phyloP scores from a whole-genome alignment of 805 yeast genomes.

The Myxozyma vanderwaltii region DNA sequence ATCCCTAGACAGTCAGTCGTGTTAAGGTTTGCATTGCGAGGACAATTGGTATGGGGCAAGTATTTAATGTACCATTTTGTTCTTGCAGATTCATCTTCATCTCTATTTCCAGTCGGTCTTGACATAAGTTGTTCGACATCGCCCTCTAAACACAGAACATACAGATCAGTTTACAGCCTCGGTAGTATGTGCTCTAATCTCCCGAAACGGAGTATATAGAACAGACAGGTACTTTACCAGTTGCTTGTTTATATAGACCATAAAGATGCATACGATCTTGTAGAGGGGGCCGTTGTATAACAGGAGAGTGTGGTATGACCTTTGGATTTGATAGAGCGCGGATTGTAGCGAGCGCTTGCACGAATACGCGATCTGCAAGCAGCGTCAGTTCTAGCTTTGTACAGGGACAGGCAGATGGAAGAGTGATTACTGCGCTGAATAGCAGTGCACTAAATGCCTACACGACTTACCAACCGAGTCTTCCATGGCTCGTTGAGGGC shows the following conservation, averaged over 20 bases:
- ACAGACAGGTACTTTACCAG: conserved; percentile 43
- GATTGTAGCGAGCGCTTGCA: conserved; percentile 78
- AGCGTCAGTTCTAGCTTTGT: background rate
- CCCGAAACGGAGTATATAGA: background rate
- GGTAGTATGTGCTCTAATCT: background rate
- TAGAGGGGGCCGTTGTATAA: conserved; percentile 76
- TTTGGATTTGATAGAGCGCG: conserved; percentile 56
- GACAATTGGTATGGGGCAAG: too few species aligned
- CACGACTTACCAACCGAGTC: conserved; percentile 20
- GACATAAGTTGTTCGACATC: conserved; percentile 69
- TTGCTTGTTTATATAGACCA: conserved; percentile 86
- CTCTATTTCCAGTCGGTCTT: conserved; percentile 60
- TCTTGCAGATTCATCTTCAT: conserved; percentile 67
- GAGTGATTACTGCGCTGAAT: too few species aligned
- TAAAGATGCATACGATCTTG: conserved; percentile 67
- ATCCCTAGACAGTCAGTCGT: conserved; percentile 45
- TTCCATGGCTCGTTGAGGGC: conserved; percentile 9
- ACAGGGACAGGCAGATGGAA: too few species aligned
- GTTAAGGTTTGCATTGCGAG: background rate
- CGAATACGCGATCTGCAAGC: conserved; percentile 68
- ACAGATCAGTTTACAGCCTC: background rate
- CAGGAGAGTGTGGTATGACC: conserved; percentile 41
- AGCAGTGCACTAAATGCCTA: background rate
- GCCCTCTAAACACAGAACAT: conserved; percentile 53
- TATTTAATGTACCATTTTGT: conserved; percentile 56